These are phyloP conservation scores for Pseudocercospora ulei DNA, from an alignment of 2,329 filamentous ascomycete genomes.

Conservation along the genomic window DNA sequence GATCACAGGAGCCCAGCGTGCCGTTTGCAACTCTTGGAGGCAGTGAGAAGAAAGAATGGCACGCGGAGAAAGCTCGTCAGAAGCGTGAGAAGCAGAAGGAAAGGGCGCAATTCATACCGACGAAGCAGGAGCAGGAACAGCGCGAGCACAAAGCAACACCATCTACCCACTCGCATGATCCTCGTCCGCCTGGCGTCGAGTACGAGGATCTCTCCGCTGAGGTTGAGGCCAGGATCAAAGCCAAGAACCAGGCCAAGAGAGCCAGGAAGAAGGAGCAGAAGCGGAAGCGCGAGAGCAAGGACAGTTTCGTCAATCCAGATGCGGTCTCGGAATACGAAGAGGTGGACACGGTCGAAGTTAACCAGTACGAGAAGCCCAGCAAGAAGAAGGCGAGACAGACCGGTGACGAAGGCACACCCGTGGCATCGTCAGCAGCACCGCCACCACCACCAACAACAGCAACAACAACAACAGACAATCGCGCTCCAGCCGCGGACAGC, in stretches of 20 bases:
- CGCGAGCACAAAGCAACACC: not conserved
- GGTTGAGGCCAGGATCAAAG: conserved; percentile 29
- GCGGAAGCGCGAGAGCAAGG: conserved; percentile 32
- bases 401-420: not conserved
- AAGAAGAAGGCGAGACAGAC: conserved; percentile 3
- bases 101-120: conserved; percentile 1
- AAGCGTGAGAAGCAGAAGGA: conserved; percentile 12
- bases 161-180: not conserved
- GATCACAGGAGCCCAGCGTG: not conserved
- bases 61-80: conserved; percentile 1
- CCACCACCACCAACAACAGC: no score
- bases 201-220: conserved; percentile 31
- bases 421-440: not conserved
- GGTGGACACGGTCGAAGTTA: conserved; percentile 39
- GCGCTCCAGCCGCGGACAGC: not conserved
- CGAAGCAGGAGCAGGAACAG: not conserved
- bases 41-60: conserved; percentile 13
- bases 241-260: conserved; percentile 24
- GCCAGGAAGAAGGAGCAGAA: conserved; percentile 29
- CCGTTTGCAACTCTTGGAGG: conserved; percentile 3
- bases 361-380: not conserved
- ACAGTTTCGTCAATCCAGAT: conserved; percentile 21
- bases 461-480: not conserved
- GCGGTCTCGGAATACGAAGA: conserved; percentile 10
- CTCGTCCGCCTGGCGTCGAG: conserved; percentile 16